Base-by-base conservation (phyloP, 1,284 basidiomycete genomes). In the Ceratobasidium sp. region DNA sequence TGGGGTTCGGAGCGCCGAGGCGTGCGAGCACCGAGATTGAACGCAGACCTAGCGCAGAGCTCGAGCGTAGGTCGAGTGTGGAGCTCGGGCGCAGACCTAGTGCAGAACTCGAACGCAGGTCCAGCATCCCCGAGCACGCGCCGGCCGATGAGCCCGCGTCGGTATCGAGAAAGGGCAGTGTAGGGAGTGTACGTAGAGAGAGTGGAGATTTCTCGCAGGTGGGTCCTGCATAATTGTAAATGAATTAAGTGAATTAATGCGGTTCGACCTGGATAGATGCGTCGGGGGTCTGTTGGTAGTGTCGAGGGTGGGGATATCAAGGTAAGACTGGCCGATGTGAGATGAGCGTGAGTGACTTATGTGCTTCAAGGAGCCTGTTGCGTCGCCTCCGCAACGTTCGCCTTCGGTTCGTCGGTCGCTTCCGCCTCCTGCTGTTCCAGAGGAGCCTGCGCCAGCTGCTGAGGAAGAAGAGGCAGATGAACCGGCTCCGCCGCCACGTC, bases 1-100 rank as follows among this genome's bases (percentile, higher is more conserved):
- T 0, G 88, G 83, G 61, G n/a, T 62, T 62, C 22, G 61, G 39
- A 5, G 11, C n/a, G 24, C 68, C 39, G 27, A 54, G 68, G 16
- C 27, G 39, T 27, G 11, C 46, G 19, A 74, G 71, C 24, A 24
- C 56, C 14, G 58, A 64, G 22, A 7, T 48, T 19, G 71, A 64
- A 27, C 59, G 56, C 19, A 53, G 29, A 24, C 31, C 69, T 1
- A 73, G 69, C 29, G 29, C 63, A 2, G 63, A 49, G 14, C 53
- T 56, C 27, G 53, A 29, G 29, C 53, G 53, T 24, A 56, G 27
- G 53, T 16, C 53, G 27, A 56, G 53, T 24, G 24, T 46, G 1
- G 65, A 69, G 16, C 31, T 31, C 1, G 46, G 49, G 6, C 64
- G 37, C 29, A 6, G 53, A 34, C 34, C 51, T 1, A 54, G 65